A percentile compares a stretch with the other conserved stretches of the same genome.
Evolutionary conservation across 2,329 filamentous ascomycete genomes (phyloP).

Genomic region (Aspergillaceae sp.): DNA sequence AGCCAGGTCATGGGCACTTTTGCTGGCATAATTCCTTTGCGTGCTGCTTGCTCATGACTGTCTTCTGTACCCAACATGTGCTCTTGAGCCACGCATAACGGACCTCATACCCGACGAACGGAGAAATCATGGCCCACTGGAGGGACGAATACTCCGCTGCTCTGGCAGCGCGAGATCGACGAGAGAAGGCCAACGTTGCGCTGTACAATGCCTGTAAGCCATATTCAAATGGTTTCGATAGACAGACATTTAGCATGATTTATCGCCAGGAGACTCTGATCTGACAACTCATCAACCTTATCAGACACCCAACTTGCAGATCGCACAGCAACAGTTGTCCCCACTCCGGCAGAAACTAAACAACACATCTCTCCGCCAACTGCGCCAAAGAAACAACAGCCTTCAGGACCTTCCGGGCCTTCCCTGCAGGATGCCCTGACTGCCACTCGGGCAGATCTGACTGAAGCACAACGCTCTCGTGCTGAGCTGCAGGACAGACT

Average conservation of each 20-base stretch:
- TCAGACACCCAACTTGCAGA: constrained; percentile 59
- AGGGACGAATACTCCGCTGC: constrained; percentile 70
- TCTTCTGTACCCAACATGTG: too few species aligned
- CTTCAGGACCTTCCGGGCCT: constrained; percentile 12
- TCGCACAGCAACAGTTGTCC: constrained; percentile 46
- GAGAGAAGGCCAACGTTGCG: constrained; percentile 55
- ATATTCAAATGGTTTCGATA: neutral
- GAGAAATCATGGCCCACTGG: constrained; percentile 56
- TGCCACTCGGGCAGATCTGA: constrained; percentile 55
- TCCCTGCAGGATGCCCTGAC: constrained; percentile 27
- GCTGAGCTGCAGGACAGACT: constrained; percentile 59
- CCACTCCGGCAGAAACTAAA: constrained; percentile 13
- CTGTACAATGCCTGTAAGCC: constrained; percentile 68
- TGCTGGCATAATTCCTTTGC: neutral
- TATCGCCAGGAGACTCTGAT: neutral
- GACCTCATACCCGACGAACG: constrained; percentile 4
- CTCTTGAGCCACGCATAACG: neutral
- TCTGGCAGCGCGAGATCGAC: constrained; percentile 61
- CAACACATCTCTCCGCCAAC: constrained; percentile 20
- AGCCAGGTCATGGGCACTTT: constrained; percentile 1
- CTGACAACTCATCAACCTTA: neutral
- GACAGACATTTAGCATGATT: neutral
- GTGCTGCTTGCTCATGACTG: too few species aligned
- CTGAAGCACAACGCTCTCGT: constrained; percentile 67
- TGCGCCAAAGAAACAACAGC: constrained; percentile 18